A percentile compares a stretch with the other conserved stretches of the same genome.
These are phyloP conservation scores for Alopecurus myosuroides DNA, from an alignment of 176 grass and related monocot genomes.

Conservation along the genomic window DNA sequence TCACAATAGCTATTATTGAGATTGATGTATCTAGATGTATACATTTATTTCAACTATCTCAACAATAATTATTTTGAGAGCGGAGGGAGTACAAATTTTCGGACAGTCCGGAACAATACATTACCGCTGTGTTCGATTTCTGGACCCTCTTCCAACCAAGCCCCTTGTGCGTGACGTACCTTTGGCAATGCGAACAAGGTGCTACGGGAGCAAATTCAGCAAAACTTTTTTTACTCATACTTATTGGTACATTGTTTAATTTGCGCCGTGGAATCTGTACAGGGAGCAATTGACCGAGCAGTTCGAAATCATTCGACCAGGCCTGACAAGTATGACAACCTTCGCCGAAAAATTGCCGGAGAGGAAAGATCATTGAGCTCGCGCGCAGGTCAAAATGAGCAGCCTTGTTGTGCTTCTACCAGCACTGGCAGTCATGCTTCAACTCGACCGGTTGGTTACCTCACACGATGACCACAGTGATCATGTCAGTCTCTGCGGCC, in stretches of 20 bases:
- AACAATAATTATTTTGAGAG: too few relatives aligned
- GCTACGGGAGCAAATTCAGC: neutral
- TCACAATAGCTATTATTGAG: too few relatives aligned
- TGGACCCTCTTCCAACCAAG: too few relatives aligned
- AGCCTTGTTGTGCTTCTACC: neutral
- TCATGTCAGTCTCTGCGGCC: neutral
- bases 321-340: neutral
- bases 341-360: neutral
- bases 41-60: too few relatives aligned
- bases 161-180: too few relatives aligned
- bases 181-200: too few relatives aligned
- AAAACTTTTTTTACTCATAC: neutral
- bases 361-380: constrained; percentile 8
- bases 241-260: neutral
- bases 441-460: too few relatives aligned
- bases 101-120: too few relatives aligned
- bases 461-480: constrained; percentile 33
- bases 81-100: too few relatives aligned
- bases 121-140: too few relatives aligned
- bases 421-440: neutral
- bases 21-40: too few relatives aligned
- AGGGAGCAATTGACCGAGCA: neutral
- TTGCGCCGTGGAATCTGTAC: neutral
- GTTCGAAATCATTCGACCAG: neutral
- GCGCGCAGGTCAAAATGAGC: neutral